A percentile compares a stretch with the other conserved stretches of the same genome.
Conservation (phyloP, 2,329 filamentous ascomycete species). For the Penicillium rolfsii region DNA sequence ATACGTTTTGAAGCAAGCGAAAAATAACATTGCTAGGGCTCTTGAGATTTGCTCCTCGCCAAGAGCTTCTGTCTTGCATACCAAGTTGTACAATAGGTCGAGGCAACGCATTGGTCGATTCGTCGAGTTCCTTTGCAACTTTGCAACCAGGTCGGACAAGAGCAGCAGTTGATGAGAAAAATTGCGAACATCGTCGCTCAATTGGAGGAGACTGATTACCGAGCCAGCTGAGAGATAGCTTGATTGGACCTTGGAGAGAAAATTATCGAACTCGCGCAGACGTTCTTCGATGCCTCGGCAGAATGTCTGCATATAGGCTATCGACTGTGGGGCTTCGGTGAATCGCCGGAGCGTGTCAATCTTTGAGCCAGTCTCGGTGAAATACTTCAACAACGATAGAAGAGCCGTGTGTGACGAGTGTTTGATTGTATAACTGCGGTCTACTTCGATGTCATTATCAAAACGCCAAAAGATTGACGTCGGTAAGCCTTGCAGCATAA, state of each 20-base stretch:
- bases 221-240: constrained; percentile 59
- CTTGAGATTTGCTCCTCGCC: constrained; percentile 65
- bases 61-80: constrained; percentile 69
- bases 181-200: constrained; percentile 61
- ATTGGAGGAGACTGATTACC: constrained; percentile 68
- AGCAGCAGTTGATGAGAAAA: constrained; percentile 60
- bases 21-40: constrained; percentile 70
- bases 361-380: constrained; percentile 54
- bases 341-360: constrained; percentile 56
- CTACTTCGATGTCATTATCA: constrained; percentile 40
- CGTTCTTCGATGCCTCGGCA: constrained; percentile 64
- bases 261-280: constrained; percentile 61
- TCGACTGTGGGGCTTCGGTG: constrained; percentile 49
- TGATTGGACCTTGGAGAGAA: constrained; percentile 63
- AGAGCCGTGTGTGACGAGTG: constrained; percentile 41
- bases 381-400: constrained; percentile 42
- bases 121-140: constrained; percentile 51
- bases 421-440: constrained; percentile 41
- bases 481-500: constrained; percentile 79
- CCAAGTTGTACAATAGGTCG: constrained; percentile 74
- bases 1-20: constrained; percentile 81
- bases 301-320: constrained; percentile 71
- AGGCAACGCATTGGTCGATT: constrained; percentile 70
- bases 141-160: constrained; percentile 65
- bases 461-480: constrained; percentile 68